These are phyloP conservation scores for Physcomitrium patens DNA, from an alignment of 225 moss, liverwort and hornwort species.

Conservation along the genomic window DNA sequence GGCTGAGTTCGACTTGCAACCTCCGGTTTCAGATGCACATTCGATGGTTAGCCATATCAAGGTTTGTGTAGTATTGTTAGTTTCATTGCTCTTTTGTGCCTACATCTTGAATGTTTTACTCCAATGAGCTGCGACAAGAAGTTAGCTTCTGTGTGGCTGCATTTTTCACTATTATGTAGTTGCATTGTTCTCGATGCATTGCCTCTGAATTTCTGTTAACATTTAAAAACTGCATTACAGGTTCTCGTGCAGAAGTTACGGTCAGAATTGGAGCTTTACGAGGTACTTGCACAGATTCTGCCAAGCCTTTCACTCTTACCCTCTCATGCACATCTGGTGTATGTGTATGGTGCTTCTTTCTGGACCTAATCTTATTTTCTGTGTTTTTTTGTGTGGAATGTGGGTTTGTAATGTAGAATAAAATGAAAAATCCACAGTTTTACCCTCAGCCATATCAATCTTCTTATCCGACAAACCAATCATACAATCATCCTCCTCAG, in stretches of 20 bases:
- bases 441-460: constrained; percentile 51
- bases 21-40: constrained; percentile 82
- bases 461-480: constrained; percentile 50
- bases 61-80: constrained; percentile 34
- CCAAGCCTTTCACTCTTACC: background rate
- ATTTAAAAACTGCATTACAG: constrained; percentile 29
- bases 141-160: background rate
- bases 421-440: constrained; percentile 63
- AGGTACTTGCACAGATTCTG: constrained; percentile 42
- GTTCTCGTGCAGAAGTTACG: constrained; percentile 79
- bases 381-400: constrained; percentile 15
- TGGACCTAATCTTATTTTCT: constrained; percentile 13
- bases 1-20: constrained; percentile 83
- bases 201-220: background rate
- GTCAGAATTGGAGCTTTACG: constrained; percentile 76
- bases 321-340: constrained; percentile 11
- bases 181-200: no score
- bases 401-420: constrained; percentile 57
- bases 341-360: background rate
- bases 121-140: background rate
- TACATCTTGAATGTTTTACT: background rate
- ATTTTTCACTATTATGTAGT: background rate
- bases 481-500: constrained; percentile 55
- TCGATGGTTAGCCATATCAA: constrained; percentile 86
- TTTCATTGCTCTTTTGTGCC: background rate